phyloP scores from a whole-genome alignment of 192 early-diverging fungal genomes.

The Backusella parvicylindrica region DNA sequence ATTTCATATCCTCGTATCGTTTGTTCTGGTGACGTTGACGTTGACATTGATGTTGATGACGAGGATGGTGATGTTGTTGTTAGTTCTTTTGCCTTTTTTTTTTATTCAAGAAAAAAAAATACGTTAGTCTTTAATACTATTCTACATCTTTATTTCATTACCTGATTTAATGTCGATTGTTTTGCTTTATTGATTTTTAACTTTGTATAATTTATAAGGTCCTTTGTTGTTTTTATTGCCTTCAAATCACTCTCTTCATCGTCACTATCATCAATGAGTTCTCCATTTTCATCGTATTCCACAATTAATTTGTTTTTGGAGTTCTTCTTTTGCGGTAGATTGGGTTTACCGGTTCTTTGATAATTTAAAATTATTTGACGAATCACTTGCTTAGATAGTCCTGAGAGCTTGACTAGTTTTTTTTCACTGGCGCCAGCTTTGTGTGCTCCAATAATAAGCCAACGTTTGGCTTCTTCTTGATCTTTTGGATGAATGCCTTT shows the following conservation, averaged over 20 bases:
- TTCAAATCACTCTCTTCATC: background rate
- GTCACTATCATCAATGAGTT: conserved; percentile 19
- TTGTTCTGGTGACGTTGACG: conserved; percentile 5
- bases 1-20: conserved; percentile 23
- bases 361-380: conserved; percentile 34
- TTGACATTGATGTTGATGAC: too few relatives aligned
- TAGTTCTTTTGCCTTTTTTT: background rate
- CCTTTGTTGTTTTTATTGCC: conserved; percentile 1
- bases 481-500: background rate
- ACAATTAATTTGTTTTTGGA: conserved; percentile 24
- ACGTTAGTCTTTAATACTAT: too few relatives aligned
- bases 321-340: conserved; percentile 7
- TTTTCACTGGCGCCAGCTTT: conserved; percentile 31
- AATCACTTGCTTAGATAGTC: conserved; percentile 24
- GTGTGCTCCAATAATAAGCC: conserved; percentile 33
- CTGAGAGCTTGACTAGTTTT: conserved; percentile 19
- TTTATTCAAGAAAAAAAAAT: too few relatives aligned
- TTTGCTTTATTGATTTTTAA: background rate
- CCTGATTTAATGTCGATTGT: background rate
- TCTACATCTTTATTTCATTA: background rate
- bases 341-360: conserved; percentile 24
- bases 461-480: conserved; percentile 25
- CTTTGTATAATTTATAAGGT: conserved; percentile 4
- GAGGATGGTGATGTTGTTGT: too few relatives aligned
- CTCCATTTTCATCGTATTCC: conserved; percentile 32